phyloP scores from a whole-genome alignment of 2,329 filamentous ascomycete species.

The Epichloe gansuensis region DNA sequence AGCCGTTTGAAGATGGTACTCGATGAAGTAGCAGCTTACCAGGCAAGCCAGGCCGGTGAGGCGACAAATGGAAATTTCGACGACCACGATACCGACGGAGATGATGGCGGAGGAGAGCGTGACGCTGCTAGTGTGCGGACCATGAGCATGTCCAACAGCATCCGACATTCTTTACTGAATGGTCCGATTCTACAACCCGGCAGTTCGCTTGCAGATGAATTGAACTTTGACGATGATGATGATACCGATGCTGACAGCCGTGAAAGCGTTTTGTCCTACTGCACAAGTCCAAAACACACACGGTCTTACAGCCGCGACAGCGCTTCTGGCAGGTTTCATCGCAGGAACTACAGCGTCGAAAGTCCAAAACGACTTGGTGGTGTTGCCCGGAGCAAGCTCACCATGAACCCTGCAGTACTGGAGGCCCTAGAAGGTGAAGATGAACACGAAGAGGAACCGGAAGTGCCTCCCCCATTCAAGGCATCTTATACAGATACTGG shows the following conservation, averaged over 20 bases:
- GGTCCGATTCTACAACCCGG: conserved; percentile 46
- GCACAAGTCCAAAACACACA: conserved; percentile 30
- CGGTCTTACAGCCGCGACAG: conserved; percentile 48
- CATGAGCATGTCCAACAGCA: conserved; percentile 58
- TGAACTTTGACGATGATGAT: conserved; percentile 67
- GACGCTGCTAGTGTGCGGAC: conserved; percentile 61
- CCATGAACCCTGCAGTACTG: conserved; percentile 40
- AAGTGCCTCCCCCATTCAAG: conserved; percentile 13
- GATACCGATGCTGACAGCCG: conserved; percentile 60
- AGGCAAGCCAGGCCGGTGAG: conserved; percentile 38
- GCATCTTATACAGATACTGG: conserved; percentile 63
- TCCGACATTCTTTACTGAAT: conserved; percentile 60
- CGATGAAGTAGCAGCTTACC: conserved; percentile 67
- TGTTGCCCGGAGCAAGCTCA: conserved; percentile 37
- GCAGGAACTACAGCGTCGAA: conserved; percentile 45
- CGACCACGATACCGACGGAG: conserved; percentile 42
- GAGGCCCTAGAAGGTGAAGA: conserved; percentile 44
- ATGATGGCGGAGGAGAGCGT: conserved; percentile 49
- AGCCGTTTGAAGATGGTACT: conserved; percentile 70
- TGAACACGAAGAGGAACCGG: conserved; percentile 34
- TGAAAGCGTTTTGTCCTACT: conserved; percentile 44
- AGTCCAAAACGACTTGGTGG: conserved; percentile 44
- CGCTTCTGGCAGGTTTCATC: conserved; percentile 33
- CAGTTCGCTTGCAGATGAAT: conserved; percentile 77
- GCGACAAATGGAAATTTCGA: conserved; percentile 22